Evolutionary conservation across 371 early-diverging fungal genomes (phyloP), one percentile per base, ranked within the genome.

Genomic region (Mortierella sp.): DNA sequence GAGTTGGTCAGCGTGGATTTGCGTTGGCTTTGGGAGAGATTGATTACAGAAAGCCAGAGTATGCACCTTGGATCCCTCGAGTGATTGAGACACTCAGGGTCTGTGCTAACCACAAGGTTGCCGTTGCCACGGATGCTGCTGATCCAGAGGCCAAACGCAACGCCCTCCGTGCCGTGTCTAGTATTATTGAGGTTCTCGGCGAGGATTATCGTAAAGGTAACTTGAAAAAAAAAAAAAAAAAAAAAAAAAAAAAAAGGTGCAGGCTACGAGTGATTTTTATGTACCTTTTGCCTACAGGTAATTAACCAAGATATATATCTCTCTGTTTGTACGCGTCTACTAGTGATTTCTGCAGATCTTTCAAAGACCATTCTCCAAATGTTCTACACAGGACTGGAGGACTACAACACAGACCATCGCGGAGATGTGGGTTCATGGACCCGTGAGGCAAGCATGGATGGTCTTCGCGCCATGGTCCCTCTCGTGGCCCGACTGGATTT

Each of bases 341-440:
- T 63, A 87, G 89, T 69, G 28, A 52, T 88, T 12, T 66, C 85
- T 7, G 63, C 55, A 23, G 74, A 79, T 7, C 64, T 86, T 15
- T 89, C 88, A 37, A 66, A 71, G n/a, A 53, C 37, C 4, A 66
- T 91, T 9, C 44, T 90, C 15, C 58, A 77, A 0, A 72, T 85
- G 1, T 80, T 90, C 25, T 64, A 89, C 23, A 65, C 52, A 0
- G 94, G 93, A 14, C 80, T 97, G 55, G 83, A 89, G 11, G 98
- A 99, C 76, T 96, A 97, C 70, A 91, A 90, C 48, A 88, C 88
- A 1, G 97, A 98, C 68, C 90, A 91, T 45, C 91, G 97, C 28
- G 99, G 99, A 18, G 99, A 99, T 81, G 94, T 99, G 16, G 99
- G 99, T 0, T 96, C 97, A 0, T 95, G 96, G 94, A 89, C 96